Conservation (phyloP, 306 rosid genomes). For the Begonia peltatifolia region DNA sequence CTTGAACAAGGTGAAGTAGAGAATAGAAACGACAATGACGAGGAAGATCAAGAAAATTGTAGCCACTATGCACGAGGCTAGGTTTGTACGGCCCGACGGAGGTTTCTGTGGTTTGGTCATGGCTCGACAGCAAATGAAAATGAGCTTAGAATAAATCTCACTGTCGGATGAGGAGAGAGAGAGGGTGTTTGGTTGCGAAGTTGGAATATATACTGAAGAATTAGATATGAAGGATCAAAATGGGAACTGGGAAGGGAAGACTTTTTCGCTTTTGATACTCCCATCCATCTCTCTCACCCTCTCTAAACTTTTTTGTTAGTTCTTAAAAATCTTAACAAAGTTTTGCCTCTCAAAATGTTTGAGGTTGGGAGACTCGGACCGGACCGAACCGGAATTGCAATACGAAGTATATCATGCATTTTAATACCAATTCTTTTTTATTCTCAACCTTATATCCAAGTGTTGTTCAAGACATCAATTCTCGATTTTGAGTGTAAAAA, state of each 20-base stretch:
- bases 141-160: not conserved
- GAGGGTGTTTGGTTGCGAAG: slow-evolving; percentile 2
- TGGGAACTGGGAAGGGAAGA: not conserved
- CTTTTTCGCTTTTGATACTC: too few species aligned
- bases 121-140: slow-evolving; percentile 2
- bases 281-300: too few species aligned
- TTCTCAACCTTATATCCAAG: too few species aligned
- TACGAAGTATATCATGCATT: too few species aligned
- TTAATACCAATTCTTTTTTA: too few species aligned
- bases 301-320: not conserved
- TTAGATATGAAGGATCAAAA: not conserved
- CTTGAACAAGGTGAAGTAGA: slow-evolving; percentile 70
- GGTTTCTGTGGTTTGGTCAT: slow-evolving; percentile 50
- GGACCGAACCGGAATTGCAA: too few species aligned
- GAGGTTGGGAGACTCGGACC: not conserved
- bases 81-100: slow-evolving; percentile 72
- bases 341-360: slow-evolving; percentile 3
- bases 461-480: too few species aligned
- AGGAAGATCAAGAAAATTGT: slow-evolving; percentile 53
- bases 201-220: slow-evolving; percentile 2
- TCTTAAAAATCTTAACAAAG: not conserved
- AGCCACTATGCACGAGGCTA: slow-evolving; percentile 82
- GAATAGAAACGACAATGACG: slow-evolving; percentile 32
- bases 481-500: too few species aligned
- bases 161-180: not conserved